Evolutionary conservation across 306 rosid species (phyloP).

Genomic region (Canavalia ensiformis): DNA sequence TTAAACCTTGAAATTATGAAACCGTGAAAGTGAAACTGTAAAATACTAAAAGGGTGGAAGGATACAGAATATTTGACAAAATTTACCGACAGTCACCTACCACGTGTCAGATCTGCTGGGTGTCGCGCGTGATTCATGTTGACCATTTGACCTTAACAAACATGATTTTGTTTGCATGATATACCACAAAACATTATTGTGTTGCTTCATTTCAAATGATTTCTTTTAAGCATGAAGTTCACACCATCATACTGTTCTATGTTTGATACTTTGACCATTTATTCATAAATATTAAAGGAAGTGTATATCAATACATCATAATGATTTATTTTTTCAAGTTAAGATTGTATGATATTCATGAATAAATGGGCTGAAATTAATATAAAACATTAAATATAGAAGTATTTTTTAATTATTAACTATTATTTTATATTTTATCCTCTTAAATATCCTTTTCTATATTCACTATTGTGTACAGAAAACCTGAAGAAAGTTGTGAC

Average conservation of each 20-base stretch:
- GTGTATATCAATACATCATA: too few species aligned
- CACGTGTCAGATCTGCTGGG: slow-evolving; percentile 16
- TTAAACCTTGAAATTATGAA: not conserved
- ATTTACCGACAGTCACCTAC: slow-evolving; percentile 5
- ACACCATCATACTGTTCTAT: slow-evolving; percentile 30
- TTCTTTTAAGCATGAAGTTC: slow-evolving; percentile 41
- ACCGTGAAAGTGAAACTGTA: slow-evolving; percentile 1
- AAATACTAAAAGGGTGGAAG: too few species aligned
- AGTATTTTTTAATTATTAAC: too few species aligned
- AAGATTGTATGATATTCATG: too few species aligned
- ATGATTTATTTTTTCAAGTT: too few species aligned
- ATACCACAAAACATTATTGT: slow-evolving; percentile 33
- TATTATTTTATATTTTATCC: too few species aligned
- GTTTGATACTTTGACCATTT: not conserved
- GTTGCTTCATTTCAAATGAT: slow-evolving; percentile 22
- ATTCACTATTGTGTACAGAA: too few species aligned
- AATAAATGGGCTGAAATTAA: too few species aligned
- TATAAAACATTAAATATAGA: too few species aligned
- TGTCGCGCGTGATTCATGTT: slow-evolving; percentile 20
- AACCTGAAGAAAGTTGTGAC: too few species aligned
- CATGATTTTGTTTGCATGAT: slow-evolving; percentile 33
- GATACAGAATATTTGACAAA: slow-evolving; percentile 7
- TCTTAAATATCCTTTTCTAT: too few species aligned
- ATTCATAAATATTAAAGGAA: too few species aligned
- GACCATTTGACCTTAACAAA: slow-evolving; percentile 27